Evolutionary conservation across 75 land plant species (phyloP).

Genomic region (Pinus taeda): DNA sequence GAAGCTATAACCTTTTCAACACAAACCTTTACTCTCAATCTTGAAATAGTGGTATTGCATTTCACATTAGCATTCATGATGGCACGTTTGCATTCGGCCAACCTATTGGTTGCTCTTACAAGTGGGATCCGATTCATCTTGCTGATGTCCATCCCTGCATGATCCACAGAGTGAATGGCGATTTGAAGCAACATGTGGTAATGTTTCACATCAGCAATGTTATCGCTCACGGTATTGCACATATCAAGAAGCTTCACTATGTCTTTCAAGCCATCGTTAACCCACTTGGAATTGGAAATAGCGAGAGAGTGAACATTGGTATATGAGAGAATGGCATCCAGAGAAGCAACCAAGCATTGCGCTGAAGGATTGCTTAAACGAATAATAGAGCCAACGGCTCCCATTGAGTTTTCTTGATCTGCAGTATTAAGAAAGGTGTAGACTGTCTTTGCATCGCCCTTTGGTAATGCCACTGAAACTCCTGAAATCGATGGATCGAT

Average conservation of each 20-base stretch:
- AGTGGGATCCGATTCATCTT: background rate
- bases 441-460: background rate
- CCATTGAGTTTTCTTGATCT: background rate
- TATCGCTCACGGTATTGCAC: background rate
- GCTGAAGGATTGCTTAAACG: background rate
- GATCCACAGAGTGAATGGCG: background rate
- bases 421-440: background rate
- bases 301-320: background rate
- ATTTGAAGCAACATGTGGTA: background rate
- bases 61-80: background rate
- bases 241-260: background rate
- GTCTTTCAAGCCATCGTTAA: background rate
- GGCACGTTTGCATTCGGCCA: background rate
- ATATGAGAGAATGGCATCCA: background rate
- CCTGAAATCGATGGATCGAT: too few species aligned
- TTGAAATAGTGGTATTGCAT: background rate
- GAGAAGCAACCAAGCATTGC: background rate
- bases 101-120: background rate
- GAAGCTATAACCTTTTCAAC: background rate
- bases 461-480: too few species aligned
- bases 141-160: background rate
- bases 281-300: background rate
- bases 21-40: background rate
- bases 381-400: background rate
- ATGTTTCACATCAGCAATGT: background rate